A percentile compares a stretch with the other conserved stretches of the same genome.
Conservation (phyloP, 805 yeast genomes). For the Pichia exigua region DNA sequence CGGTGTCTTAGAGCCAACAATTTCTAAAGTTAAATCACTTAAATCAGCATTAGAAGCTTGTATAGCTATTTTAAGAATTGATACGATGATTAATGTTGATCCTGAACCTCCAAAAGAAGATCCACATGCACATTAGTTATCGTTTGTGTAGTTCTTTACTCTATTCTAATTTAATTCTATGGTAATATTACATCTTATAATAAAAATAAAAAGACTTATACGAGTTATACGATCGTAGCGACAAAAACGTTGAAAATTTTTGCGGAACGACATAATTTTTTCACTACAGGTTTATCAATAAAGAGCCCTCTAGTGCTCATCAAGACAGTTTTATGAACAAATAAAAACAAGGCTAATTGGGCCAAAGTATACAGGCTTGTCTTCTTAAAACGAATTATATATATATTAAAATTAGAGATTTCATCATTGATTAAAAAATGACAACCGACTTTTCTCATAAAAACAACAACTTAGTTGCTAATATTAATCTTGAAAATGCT, state of each 20-base stretch:
- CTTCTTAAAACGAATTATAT: background rate
- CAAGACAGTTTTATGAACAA: background rate
- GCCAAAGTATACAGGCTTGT: background rate
- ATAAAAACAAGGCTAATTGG: background rate
- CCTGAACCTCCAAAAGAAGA: conserved; percentile 93
- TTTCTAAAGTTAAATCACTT: conserved; percentile 85
- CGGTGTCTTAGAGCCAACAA: conserved; percentile 94
- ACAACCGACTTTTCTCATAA: background rate
- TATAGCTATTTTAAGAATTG: conserved; percentile 93
- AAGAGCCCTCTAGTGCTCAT: background rate
- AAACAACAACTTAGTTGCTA: background rate
- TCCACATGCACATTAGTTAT: conserved; percentile 69
- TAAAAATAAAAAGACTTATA: background rate
- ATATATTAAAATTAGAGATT: too few species aligned
- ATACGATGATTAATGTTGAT: conserved; percentile 94
- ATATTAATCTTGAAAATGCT: conserved; percentile 6
- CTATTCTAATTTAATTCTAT: background rate
- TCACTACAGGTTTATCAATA: background rate
- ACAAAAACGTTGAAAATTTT: background rate
- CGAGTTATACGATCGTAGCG: background rate
- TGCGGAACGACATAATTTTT: background rate
- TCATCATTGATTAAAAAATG: background rate
- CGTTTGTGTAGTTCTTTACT: background rate
- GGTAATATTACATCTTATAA: too few species aligned
- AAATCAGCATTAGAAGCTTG: conserved; percentile 98